A percentile compares a stretch with the other conserved stretches of the same genome.
Conservation (phyloP, 805 yeast species). For the Lipomyces sp. region DNA sequence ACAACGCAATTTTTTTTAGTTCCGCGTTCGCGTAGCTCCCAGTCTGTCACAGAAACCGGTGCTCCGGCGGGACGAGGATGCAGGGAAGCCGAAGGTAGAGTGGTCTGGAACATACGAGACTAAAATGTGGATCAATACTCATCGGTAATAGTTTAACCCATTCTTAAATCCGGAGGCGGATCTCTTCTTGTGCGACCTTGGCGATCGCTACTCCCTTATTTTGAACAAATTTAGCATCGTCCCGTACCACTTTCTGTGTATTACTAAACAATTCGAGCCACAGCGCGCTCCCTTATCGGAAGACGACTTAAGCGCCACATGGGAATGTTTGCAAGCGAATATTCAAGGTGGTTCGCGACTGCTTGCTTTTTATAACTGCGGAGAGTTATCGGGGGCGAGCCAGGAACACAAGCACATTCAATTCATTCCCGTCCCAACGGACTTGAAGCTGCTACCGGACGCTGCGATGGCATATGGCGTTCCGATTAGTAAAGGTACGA, state of each 20-base stretch:
- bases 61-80: conserved; percentile 16
- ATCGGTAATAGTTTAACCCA: conserved; percentile 56
- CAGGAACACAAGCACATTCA: conserved; percentile 93
- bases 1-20: conserved; percentile 31
- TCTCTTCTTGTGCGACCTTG: conserved; percentile 59
- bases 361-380: conserved; percentile 88
- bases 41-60: conserved; percentile 47
- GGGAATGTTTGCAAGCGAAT: conserved; percentile 55
- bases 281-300: conserved; percentile 77
- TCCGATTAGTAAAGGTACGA: conserved; percentile 18
- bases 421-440: conserved; percentile 69
- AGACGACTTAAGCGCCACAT: conserved; percentile 66
- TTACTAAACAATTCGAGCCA: conserved; percentile 72
- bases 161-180: conserved; percentile 80
- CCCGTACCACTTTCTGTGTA: conserved; percentile 75
- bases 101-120: not conserved
- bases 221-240: conserved; percentile 88
- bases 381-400: conserved; percentile 89
- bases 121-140: conserved; percentile 7
- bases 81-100: conserved; percentile 9
- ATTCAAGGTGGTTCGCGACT: conserved; percentile 50
- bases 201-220: conserved; percentile 62
- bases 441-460: conserved; percentile 64
- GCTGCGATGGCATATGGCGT: conserved; percentile 30
- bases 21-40: conserved; percentile 47